Base-by-base conservation (phyloP, 805 yeast species). In the Debaryomyces tyrocola region DNA sequence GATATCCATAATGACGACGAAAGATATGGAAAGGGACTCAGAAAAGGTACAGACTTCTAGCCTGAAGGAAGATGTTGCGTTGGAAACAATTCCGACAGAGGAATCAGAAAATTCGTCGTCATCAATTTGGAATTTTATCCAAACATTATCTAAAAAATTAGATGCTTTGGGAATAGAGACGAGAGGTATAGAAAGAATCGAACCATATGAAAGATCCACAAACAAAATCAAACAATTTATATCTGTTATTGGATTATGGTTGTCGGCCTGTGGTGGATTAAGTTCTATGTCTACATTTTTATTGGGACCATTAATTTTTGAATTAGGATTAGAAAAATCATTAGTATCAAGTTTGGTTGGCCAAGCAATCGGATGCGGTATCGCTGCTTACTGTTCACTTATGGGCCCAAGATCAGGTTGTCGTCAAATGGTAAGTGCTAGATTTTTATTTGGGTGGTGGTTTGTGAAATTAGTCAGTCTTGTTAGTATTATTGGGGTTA, bases 341-440 rank as follows among this genome's bases (percentile, higher is more conserved):
- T 57, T 87, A 50, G 65, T 80, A 3, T 70, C 82, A 15, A 95
- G 95, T 1, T 51, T 85, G 15, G 53, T 82, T 4, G 89, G 89
- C 0, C 78, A 80, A 48, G 62, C 80, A 27, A 55, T 86, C 2
- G 97, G 97, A 0, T 84, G 94, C 58, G 62, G 77, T 6, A 70
- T 88, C 21, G 96, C 96, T 2, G 94, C 89, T 0, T 88, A 87
- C 59, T 87, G 94, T 61, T 77, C 95, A 4, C 77, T 83, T 4
- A 83, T 90, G 90, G 97, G 97, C 2, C 96, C 97, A 1, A 75
- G 90, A 47, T 87, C 96, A 0, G 97, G 97, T 0, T 80, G 94
- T 51, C 74, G 97, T 57, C 96, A 90, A 59, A 86, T 90, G 90
- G 91, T 89, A 8, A 77, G 87, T 18, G 85, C 90, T 1, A 74